A percentile compares a stretch with the other conserved stretches of the same genome.
Conservation (phyloP, 2,329 filamentous ascomycete species). For the Penicillium janthinellum region DNA sequence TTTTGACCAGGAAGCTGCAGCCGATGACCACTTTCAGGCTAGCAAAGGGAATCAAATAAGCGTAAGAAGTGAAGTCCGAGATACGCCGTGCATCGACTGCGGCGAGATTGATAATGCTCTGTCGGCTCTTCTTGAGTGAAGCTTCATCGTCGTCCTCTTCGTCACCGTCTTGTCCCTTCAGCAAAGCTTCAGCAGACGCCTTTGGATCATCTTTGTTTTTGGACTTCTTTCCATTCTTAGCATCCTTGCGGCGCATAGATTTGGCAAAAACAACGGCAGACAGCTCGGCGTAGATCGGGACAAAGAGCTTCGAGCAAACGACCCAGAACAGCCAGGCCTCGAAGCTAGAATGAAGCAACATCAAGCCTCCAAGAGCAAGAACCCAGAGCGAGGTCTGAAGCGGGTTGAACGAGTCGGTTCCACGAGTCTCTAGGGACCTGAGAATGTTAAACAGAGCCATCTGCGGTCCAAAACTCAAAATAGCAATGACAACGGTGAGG, state of each 20-base stretch:
- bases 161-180: conserved; percentile 42
- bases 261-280: conserved; percentile 76
- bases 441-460: conserved; percentile 69
- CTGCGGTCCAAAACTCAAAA: conserved; percentile 70
- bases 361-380: conserved; percentile 61
- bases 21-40: conserved; percentile 66
- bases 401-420: conserved; percentile 48
- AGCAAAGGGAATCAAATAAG: conserved; percentile 65
- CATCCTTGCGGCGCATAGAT: conserved; percentile 74
- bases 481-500: conserved; percentile 56
- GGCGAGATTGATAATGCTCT: conserved; percentile 74
- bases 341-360: conserved; percentile 59
- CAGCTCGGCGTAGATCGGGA: conserved; percentile 70
- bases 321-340: conserved; percentile 70
- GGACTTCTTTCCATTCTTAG: conserved; percentile 39
- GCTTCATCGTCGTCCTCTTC: conserved; percentile 50
- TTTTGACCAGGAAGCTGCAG: conserved; percentile 64
- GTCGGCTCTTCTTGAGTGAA: conserved; percentile 59
- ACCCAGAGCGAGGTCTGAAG: conserved; percentile 69
- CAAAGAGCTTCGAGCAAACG: conserved; percentile 61
- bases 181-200: conserved; percentile 12
- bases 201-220: conserved; percentile 43
- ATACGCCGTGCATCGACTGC: conserved; percentile 74
- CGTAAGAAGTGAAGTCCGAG: conserved; percentile 67
- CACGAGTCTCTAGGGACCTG: conserved; percentile 61